These are phyloP conservation scores for Claviceps monticola DNA, from an alignment of 2,329 filamentous ascomycete species.

Conservation along the genomic window DNA sequence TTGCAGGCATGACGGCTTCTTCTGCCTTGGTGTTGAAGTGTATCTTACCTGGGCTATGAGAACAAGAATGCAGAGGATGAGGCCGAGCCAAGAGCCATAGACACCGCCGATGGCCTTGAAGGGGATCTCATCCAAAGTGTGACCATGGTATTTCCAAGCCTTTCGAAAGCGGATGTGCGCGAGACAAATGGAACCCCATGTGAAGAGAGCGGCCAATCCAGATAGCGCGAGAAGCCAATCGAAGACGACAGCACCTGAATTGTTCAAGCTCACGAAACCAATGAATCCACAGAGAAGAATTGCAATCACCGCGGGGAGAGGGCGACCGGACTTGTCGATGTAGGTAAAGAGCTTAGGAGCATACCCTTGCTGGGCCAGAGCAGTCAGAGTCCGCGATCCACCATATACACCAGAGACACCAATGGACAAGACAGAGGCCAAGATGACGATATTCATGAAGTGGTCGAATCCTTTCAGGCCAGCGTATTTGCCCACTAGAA, in stretches of 20 bases:
- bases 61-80: constrained; percentile 40
- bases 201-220: constrained; percentile 46
- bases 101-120: constrained; percentile 48
- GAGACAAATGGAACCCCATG: constrained; percentile 50
- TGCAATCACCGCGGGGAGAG: constrained; percentile 33
- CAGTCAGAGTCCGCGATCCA: constrained; percentile 43
- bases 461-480: constrained; percentile 37
- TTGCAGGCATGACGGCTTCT: not conserved
- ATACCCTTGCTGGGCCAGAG: constrained; percentile 44
- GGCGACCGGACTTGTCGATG: constrained; percentile 43
- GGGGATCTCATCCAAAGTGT: constrained; percentile 51
- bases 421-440: constrained; percentile 44
- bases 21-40: not conserved
- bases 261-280: constrained; percentile 28
- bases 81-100: constrained; percentile 48
- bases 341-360: constrained; percentile 43
- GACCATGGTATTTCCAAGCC: constrained; percentile 45
- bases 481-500: constrained; percentile 41
- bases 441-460: constrained; percentile 46
- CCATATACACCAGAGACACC: constrained; percentile 46
- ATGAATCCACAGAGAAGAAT: constrained; percentile 37
- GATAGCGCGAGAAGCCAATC: constrained; percentile 50
- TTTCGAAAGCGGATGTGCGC: constrained; percentile 51
- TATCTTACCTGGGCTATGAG: constrained; percentile 35
- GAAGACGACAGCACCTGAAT: constrained; percentile 36